Conservation (phyloP, 495 filamentous ascomycete genomes). For the Penicillium daleae region DNA sequence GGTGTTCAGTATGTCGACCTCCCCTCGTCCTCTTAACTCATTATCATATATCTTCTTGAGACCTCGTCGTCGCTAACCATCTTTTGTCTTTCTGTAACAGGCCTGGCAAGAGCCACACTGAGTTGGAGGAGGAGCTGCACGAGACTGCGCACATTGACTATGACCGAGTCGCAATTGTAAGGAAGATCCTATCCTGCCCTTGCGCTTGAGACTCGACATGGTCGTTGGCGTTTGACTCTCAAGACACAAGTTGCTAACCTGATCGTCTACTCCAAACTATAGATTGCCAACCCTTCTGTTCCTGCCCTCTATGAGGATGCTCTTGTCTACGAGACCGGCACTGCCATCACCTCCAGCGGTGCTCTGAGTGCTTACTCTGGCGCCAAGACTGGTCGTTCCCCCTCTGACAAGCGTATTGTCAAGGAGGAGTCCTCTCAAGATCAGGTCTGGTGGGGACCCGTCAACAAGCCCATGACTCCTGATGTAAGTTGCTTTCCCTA, state of each 20-base stretch:
- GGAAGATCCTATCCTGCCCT: slow-evolving; percentile 25
- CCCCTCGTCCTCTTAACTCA: slow-evolving; percentile 15
- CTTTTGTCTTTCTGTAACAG: slow-evolving; percentile 46
- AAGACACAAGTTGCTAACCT: too few species aligned
- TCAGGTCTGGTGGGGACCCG: slow-evolving; percentile 96
- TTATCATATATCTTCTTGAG: slow-evolving; percentile 10
- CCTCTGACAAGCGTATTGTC: slow-evolving; percentile 95
- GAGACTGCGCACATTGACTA: slow-evolving; percentile 99
- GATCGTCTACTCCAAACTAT: too few species aligned
- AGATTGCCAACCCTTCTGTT: slow-evolving; percentile 91
- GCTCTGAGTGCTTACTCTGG: slow-evolving; percentile 97
- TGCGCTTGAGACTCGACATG: slow-evolving; percentile 14
- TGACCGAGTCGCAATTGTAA: slow-evolving; percentile 94
- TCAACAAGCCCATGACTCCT: slow-evolving; percentile 98
- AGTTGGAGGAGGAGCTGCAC: slow-evolving; percentile 96
- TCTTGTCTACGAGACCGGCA: slow-evolving; percentile 96
- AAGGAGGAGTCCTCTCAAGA: slow-evolving; percentile 87
- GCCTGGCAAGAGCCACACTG: slow-evolving; percentile 85
- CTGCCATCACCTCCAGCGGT: slow-evolving; percentile 93
- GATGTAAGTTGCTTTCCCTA: slow-evolving; percentile 70
- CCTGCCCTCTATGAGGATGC: slow-evolving; percentile 98
- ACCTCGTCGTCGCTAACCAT: slow-evolving; percentile 38
- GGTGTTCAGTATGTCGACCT: slow-evolving; percentile 79
- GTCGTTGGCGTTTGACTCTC: slow-evolving; percentile 19
- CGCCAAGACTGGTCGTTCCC: slow-evolving; percentile 96